Evolutionary conservation across 2,329 filamentous ascomycete genomes (phyloP), one percentile per base, ranked within the genome.

Genomic region (Cordyceps cicadae): DNA sequence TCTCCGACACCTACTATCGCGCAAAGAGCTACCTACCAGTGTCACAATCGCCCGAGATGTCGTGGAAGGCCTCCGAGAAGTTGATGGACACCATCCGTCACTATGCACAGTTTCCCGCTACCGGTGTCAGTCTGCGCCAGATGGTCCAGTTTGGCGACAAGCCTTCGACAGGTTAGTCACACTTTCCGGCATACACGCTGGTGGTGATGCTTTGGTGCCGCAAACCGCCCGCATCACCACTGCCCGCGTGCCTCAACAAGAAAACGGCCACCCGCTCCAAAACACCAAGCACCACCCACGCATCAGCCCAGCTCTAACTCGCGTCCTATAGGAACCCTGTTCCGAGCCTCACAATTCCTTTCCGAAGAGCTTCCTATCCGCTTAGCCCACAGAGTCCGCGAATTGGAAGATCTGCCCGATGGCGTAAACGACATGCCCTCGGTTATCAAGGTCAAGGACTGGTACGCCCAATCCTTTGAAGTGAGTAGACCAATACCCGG

Each of bases 401-500:
- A 99, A 78, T 85, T 99, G 62, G 87, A 89, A 64, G 89, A 91
- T 70, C 81, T 99, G 2, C 94, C 94, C 41, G 94, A 99, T 82
- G 94, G 94, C 60, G 84, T 99, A 64, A 96, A 91, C 73, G 92
- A 97, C 67, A 97, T 99, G 94, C 90, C 92, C 45, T 97, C 94
- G 12, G 96, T 99, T 67, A 87, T 88, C 73, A 91, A 88, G 70
- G 94, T 99, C 67, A 89, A 92, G 73, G 92, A 97, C 71, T 99
- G 94, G 94, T 99, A 99, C 75, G 94, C 93, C 65, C 94, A 99
- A 78, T 99, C 94, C 56, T 99, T 99, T 71, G 94, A 99, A 86
- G 92, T 96, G 83, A 68, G 83, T 72, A 24, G 21, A 7, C 15
- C 21, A 43, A 12, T 43, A 3, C 52, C 37, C 1, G 9, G 14